These are phyloP conservation scores for Dioscorea cayenensis DNA, from an alignment of 116 monocot genomes.

Conservation along the genomic window DNA sequence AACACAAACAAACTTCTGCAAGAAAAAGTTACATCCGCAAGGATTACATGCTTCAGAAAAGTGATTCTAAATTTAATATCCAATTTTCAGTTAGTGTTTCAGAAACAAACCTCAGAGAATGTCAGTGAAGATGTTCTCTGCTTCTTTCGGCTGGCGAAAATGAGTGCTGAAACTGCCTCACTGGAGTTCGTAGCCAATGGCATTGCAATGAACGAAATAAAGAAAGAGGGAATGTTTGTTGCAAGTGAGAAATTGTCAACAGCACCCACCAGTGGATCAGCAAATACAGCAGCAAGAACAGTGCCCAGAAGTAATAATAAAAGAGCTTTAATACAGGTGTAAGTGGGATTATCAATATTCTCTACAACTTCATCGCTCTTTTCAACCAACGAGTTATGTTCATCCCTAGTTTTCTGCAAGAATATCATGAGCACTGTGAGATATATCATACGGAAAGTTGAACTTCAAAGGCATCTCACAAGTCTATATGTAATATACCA, in stretches of 20 bases:
- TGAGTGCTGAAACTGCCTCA: conserved; percentile 93
- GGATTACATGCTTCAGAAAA: background rate
- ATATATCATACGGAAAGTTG: background rate
- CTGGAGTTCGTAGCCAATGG: conserved; percentile 97
- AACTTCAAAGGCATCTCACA: background rate
- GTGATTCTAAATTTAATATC: too few species aligned
- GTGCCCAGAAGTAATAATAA: conserved; percentile 68
- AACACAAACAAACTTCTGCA: too few species aligned
- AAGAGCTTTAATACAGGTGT: conserved; percentile 49
- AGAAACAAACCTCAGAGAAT: conserved; percentile 82
- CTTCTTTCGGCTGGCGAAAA: conserved; percentile 89
- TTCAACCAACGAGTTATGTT: conserved; percentile 56
- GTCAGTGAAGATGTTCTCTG: conserved; percentile 85
- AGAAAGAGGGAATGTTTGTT: conserved; percentile 91
- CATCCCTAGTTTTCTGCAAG: conserved; percentile 68
- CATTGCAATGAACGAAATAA: conserved; percentile 98
- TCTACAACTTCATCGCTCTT: conserved; percentile 57
- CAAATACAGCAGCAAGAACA: conserved; percentile 66
- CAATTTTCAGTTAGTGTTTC: background rate
- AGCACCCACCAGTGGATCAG: conserved; percentile 95
- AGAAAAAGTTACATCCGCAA: background rate
- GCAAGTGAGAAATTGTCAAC: conserved; percentile 88
- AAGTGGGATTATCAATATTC: conserved; percentile 45
- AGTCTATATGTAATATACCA: conserved; percentile 24
- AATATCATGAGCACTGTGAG: background rate